Base-by-base conservation (phyloP, 2,329 filamentous ascomycete genomes). In the Colletotrichum sp. region DNA sequence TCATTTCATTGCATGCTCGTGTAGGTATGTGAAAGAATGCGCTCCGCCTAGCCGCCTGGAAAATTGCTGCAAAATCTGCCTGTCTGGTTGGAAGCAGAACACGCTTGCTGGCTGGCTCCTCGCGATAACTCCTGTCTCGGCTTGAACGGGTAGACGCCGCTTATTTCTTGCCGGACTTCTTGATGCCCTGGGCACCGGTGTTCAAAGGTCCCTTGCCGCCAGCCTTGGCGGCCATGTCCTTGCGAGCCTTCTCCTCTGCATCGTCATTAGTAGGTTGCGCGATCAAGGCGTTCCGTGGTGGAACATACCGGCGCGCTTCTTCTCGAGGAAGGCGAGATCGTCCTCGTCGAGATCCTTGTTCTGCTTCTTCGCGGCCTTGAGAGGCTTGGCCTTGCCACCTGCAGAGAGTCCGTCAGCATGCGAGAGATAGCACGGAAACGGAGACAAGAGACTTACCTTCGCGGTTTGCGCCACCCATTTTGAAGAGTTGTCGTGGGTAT, bases 141-240 rank as follows among this genome's bases (percentile, higher is more conserved):
- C 36, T 32, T 12, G 8, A 15, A 10, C 8, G 16, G 4, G n/a
- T 8, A 15, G 44, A 13, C 44, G 24, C 16, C 7, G 36, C 81
- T 87, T 90, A 98, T 93, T 98, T 98, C 94, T 98, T 98, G 86
- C 96, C 96, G 77, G 95, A 97, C 92, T 98, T 98, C 93, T 98
- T 98, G 89, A 99, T 98, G 78, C 95, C 96, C 87, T 98, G 95
- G 65, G 90, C 86, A 39, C 95, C 96, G 36, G 92, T 94, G 88
- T 96, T 96, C 84, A 98, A 84, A 48, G 96, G 96, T 5, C 96
- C 96, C 88, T 98, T 98, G 85, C 95, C 95, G 82, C 94, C 93
- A 62, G 95, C 93, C 88, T 95, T 95, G 77, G 93, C 90, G n/a
- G 93, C 92, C 87, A 98, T 84, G 12, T 96, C 95, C 88, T 98